Percentiles rank a stretch among this genome's conserved stretches.
Conservation (phyloP, 805 yeast species). For the Starmerella apicola region DNA sequence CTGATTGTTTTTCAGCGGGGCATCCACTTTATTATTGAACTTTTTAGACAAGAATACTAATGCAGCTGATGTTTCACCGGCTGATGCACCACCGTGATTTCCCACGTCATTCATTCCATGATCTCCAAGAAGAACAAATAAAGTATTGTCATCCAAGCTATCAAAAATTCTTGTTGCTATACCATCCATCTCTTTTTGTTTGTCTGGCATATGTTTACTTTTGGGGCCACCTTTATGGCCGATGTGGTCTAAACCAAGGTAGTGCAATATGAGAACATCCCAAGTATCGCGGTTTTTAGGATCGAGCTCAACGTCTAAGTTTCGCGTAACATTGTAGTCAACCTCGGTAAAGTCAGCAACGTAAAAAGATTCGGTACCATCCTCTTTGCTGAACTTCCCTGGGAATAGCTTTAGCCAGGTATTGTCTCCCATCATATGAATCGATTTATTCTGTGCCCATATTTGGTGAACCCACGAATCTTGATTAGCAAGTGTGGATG, state of each 20-base stretch:
- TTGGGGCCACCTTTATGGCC: constrained; percentile 94
- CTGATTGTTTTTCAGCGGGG: constrained; percentile 24
- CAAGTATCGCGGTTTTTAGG: constrained; percentile 34
- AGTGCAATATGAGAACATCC: constrained; percentile 84
- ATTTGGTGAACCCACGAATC: constrained; percentile 85
- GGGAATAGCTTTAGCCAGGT: constrained; percentile 94
- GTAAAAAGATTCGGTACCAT: constrained; percentile 88
- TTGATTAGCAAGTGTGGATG: constrained; percentile 54
- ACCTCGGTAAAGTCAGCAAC: constrained; percentile 93
- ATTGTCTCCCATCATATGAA: constrained; percentile 92
- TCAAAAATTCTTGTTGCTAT: constrained; percentile 45
- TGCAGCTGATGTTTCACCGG: constrained; percentile 86
- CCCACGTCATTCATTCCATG: constrained; percentile 92
- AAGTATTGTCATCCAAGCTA: constrained; percentile 35
- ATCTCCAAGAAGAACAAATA: constrained; percentile 77
- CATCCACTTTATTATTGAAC: constrained; percentile 28
- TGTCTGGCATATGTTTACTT: constrained; percentile 65
- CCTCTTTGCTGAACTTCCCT: constrained; percentile 44
- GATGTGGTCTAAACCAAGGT: constrained; percentile 89
- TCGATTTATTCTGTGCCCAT: constrained; percentile 29
- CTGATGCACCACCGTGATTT: constrained; percentile 90
- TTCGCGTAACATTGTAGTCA: constrained; percentile 85
- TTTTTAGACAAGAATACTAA: constrained; percentile 55
- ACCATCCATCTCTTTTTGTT: constrained; percentile 76
- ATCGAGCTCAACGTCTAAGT: constrained; percentile 47